A percentile compares a stretch with the other conserved stretches of the same genome.
phyloP scores from a whole-genome alignment of 2,329 filamentous ascomycete genomes.

The Aplosporella prunicola region DNA sequence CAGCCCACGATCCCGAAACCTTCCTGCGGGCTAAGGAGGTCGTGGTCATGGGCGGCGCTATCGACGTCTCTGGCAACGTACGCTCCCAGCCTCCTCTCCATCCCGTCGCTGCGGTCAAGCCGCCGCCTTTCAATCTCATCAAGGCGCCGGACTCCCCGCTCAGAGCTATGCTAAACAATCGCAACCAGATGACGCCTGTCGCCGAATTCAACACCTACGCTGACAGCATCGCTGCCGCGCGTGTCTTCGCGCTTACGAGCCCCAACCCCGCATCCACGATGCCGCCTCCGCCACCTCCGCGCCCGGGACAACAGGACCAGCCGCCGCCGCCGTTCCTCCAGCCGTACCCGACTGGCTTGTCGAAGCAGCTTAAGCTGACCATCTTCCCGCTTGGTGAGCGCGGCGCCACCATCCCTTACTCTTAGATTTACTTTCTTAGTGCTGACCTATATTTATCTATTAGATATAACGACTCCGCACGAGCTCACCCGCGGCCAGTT shows the following conservation, averaged over 20 bases:
- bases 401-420: not conserved
- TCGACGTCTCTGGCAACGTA: conserved; percentile 69
- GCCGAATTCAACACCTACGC: conserved; percentile 96
- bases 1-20: conserved; percentile 76
- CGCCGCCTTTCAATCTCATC: conserved; percentile 28
- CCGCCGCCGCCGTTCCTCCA: conserved; percentile 22
- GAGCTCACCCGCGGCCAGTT: conserved; percentile 32
- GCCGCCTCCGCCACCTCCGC: conserved; percentile 51
- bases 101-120: conserved; percentile 17
- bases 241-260: conserved; percentile 41
- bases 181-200: conserved; percentile 55
- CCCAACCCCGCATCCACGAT: conserved; percentile 65
- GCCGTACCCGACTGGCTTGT: conserved; percentile 34
- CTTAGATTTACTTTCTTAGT: too few species aligned
- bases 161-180: conserved; percentile 20
- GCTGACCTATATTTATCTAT: too few species aligned
- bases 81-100: conserved; percentile 17
- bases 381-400: conserved; percentile 37
- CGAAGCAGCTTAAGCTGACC: conserved; percentile 33
- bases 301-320: conserved; percentile 18
- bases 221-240: conserved; percentile 48
- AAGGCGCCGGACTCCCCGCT: conserved; percentile 29
- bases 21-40: conserved; percentile 86
- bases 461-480: conserved; percentile 38
- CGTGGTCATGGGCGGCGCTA: conserved; percentile 87